Conservation (phyloP, 2,329 filamentous ascomycete species). For the Neonectria hederae region DNA sequence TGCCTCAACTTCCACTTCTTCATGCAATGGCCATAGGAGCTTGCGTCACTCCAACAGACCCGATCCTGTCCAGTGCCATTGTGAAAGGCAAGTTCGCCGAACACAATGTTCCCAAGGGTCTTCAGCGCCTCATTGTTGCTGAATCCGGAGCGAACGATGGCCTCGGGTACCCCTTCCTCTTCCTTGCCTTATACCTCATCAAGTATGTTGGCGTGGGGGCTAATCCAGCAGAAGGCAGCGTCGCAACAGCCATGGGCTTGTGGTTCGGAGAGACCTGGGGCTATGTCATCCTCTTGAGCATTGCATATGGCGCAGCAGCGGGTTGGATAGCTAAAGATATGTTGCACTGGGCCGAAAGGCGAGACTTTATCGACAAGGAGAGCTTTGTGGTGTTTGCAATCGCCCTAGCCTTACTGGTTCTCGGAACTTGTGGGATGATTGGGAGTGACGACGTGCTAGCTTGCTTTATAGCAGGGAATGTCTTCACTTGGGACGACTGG, state of each 20-base stretch:
- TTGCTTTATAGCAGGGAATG: conserved; percentile 91
- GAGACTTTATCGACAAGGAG: conserved; percentile 83
- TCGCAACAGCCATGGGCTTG: conserved; percentile 72
- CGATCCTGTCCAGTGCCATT: conserved; percentile 86
- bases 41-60: conserved; percentile 90
- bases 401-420: conserved; percentile 83
- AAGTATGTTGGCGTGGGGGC: conserved; percentile 74
- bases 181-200: conserved; percentile 84
- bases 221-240: conserved; percentile 61
- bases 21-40: conserved; percentile 83
- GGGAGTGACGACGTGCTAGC: conserved; percentile 90
- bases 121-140: conserved; percentile 82
- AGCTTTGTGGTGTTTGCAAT: conserved; percentile 90
- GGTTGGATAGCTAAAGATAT: conserved; percentile 85
- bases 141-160: conserved; percentile 92
- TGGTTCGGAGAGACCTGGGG: conserved; percentile 90
- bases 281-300: conserved; percentile 81
- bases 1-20: conserved; percentile 76
- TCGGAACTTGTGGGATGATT: conserved; percentile 86
- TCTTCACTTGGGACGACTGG: conserved; percentile 93
- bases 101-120: conserved; percentile 83
- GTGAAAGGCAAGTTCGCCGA: conserved; percentile 95
- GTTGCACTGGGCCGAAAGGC: conserved; percentile 84
- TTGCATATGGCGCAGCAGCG: conserved; percentile 78
- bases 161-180: conserved; percentile 87